Evolutionary conservation across 2,329 filamentous ascomycete species (phyloP).

Genomic region (Colletotrichum sp.): DNA sequence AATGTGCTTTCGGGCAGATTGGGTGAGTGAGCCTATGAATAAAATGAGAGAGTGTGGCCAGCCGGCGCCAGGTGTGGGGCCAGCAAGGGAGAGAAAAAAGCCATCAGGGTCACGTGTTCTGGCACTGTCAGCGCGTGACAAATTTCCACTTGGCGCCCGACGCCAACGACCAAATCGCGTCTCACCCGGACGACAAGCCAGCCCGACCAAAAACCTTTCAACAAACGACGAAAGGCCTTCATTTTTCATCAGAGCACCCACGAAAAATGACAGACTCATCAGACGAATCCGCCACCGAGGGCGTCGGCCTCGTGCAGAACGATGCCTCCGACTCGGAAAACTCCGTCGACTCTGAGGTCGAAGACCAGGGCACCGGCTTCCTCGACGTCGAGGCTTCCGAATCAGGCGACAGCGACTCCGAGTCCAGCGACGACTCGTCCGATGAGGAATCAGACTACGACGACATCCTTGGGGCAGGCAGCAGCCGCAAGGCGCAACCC

Average conservation of each 20-base stretch:
- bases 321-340: constrained; percentile 7
- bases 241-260: not conserved
- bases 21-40: not conserved
- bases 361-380: not conserved
- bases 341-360: not conserved
- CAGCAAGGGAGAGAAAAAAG: not conserved
- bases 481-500: not conserved
- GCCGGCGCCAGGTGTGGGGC: not conserved
- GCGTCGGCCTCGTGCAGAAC: constrained; percentile 12
- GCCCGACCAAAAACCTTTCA: not conserved
- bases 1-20: no score
- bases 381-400: constrained; percentile 17
- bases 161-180: not conserved
- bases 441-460: constrained; percentile 9
- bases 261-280: constrained; percentile 7
- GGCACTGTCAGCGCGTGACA: not conserved
- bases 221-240: not conserved
- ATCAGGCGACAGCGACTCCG: constrained; percentile 24
- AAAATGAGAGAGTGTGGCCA: not conserved
- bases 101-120: not conserved
- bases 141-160: not conserved
- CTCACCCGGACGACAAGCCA: not conserved
- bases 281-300: constrained; percentile 5
- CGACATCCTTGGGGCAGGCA: not conserved
- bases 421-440: constrained; percentile 31